Conservation (phyloP, 139 green algal species). For the Auxenochlorella pyrenoidosa region DNA sequence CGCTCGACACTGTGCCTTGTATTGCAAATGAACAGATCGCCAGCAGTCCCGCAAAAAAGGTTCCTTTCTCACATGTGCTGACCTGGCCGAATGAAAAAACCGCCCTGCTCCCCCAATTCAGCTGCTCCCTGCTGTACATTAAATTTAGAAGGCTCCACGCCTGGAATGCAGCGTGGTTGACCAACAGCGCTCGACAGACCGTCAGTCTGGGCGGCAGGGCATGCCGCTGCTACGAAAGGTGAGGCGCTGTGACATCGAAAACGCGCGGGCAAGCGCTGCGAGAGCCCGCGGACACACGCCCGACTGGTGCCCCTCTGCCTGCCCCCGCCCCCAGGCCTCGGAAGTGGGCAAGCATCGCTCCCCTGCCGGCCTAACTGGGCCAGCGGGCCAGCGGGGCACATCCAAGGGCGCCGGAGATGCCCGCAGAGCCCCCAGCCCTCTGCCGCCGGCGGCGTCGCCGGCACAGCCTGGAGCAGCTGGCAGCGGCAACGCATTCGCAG, state of each 20-base stretch:
- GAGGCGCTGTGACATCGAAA: neutral
- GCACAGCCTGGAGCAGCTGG: neutral
- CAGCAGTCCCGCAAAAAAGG: too few relatives aligned
- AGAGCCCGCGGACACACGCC: neutral
- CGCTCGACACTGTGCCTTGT: neutral
- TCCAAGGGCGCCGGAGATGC: conserved; percentile 6
- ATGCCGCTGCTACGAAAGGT: conserved; percentile 29
- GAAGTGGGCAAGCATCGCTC: neutral
- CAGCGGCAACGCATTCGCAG: neutral
- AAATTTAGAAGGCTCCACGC: too few relatives aligned
- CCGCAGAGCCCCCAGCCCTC: neutral
- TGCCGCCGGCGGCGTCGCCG: neutral
- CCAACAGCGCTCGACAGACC: too few relatives aligned
- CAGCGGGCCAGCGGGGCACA: neutral
- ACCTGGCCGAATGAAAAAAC: too few relatives aligned
- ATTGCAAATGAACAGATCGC: too few relatives aligned
- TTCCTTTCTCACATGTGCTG: too few relatives aligned
- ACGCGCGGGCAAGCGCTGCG: neutral
- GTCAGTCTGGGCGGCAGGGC: too few relatives aligned
- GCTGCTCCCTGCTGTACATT: too few relatives aligned
- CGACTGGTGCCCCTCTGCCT: neutral
- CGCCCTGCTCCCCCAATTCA: too few relatives aligned
- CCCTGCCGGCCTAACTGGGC: neutral
- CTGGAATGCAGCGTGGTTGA: too few relatives aligned
- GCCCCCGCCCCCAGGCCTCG: conserved; percentile 2